Base-by-base conservation (phyloP, 2,329 filamentous ascomycete species). In the Acephala macrosclerotiorum region DNA sequence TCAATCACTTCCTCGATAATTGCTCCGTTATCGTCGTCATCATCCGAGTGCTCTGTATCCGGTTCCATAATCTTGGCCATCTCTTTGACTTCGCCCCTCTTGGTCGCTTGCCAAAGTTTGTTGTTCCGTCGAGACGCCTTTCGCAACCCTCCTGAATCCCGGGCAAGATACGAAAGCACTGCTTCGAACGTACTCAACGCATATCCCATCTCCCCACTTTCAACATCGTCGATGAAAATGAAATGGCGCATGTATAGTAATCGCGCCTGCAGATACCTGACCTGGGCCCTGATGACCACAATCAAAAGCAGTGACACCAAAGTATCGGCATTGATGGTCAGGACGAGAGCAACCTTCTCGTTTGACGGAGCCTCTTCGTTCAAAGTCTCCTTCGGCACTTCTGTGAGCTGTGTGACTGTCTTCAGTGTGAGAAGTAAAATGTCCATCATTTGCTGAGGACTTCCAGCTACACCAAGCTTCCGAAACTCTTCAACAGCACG, bases 141-240 rank as follows among this genome's bases (percentile, higher is more conserved):
- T 67, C 94, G 88, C 65, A 99, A 80, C 4, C 90, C 91, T 16
- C 87, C 89, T 0, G 95, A 97, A 75, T 97, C 94, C 67, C 89
- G 87, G 9, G 90, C 87, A 2, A 99, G 86, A 76, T 99, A 98
- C 1, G 93, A 89, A 38, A 99, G 79, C 0, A 99, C 96, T 7
- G 94, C 96, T 78, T 99, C 96, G 66, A 98, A 93, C 0, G 96
- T 99, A 78, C 95, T 98, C 59, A 99, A 79, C 0, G 95, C 94
- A 78, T 99, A 99, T 9, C 96, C 96, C 83, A 96, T 91, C 79
- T 99, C 96, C 58, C 96, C 96, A 67, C 89, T 96, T 71, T 99
- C 96, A 9, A 99, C 94, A 79, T 99, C 96, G 73, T 98, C 96
- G 59, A 97, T 94, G 78, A 97, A 99, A 71, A 97, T 96, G 75